Percentiles rank a stretch among this genome's conserved stretches.
Evolutionary conservation across 345 rosid species (phyloP).

Genomic region (rapeseed (Brassica napus)): DNA sequence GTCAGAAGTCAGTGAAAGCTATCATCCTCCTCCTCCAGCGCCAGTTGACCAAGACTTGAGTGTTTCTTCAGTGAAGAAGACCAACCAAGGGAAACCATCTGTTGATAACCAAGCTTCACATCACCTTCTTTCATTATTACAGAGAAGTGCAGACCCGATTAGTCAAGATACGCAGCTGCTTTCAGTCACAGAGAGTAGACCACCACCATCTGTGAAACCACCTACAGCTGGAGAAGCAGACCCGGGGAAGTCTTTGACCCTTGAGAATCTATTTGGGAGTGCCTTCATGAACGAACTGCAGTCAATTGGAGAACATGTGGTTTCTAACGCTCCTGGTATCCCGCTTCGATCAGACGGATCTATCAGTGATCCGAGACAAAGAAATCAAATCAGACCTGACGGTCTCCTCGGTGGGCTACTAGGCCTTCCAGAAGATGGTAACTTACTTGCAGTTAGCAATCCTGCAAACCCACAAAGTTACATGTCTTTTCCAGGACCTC

Average conservation of each 20-base stretch:
- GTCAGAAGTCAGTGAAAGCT: slow-evolving; percentile 57
- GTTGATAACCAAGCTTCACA: slow-evolving; percentile 70
- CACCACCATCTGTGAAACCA: slow-evolving; percentile 27
- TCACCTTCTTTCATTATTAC: slow-evolving; percentile 85
- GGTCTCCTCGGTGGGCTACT: slow-evolving; percentile 47
- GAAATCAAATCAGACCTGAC: slow-evolving; percentile 53
- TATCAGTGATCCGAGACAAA: slow-evolving; percentile 37
- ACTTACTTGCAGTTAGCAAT: slow-evolving; percentile 46
- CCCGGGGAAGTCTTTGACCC: slow-evolving; percentile 67
- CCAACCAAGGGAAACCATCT: slow-evolving; percentile 49
- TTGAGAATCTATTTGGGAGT: slow-evolving; percentile 89
- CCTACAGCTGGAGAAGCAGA: slow-evolving; percentile 45
- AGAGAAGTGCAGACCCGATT: slow-evolving; percentile 50
- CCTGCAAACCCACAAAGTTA: slow-evolving; percentile 41
- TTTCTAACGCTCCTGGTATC: slow-evolving; percentile 44
- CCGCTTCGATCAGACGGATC: slow-evolving; percentile 44
- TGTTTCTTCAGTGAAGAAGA: slow-evolving; percentile 39
- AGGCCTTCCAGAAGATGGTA: slow-evolving; percentile 46
- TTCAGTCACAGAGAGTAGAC: slow-evolving; percentile 40
- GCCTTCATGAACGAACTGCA: slow-evolving; percentile 96
- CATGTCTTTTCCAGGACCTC: slow-evolving; percentile 43
- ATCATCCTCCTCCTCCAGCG: slow-evolving; percentile 42
- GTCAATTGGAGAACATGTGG: slow-evolving; percentile 64
- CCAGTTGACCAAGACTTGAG: slow-evolving; percentile 44
- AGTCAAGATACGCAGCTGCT: slow-evolving; percentile 34